A percentile compares a stretch with the other conserved stretches of the same genome.
Evolutionary conservation across 2,329 filamentous ascomycete genomes (phyloP).

Genomic region (Graphium sp.): DNA sequence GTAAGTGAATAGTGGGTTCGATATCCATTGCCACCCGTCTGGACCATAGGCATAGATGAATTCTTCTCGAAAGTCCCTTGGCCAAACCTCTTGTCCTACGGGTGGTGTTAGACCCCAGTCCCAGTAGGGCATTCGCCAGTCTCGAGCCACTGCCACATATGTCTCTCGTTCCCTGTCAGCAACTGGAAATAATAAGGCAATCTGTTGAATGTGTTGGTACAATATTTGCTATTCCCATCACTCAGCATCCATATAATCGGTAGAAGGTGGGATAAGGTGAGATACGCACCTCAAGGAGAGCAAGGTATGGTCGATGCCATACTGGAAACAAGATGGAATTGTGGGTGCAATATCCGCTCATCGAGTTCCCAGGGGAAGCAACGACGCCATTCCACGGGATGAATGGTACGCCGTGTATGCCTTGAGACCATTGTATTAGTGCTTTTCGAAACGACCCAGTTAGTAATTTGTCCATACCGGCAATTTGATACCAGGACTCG

Average conservation of each 20-base stretch:
- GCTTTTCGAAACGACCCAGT: background rate
- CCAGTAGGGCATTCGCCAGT: slow-evolving; percentile 41
- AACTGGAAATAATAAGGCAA: slow-evolving; percentile 31
- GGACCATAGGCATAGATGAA: slow-evolving; percentile 37
- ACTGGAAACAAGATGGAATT: slow-evolving; percentile 58
- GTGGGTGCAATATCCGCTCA: slow-evolving; percentile 62
- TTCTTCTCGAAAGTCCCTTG: slow-evolving; percentile 22
- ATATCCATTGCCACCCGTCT: slow-evolving; percentile 33
- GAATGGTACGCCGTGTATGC: slow-evolving; percentile 65
- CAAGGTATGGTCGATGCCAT: slow-evolving; percentile 74
- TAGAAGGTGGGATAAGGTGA: background rate
- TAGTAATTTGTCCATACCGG: slow-evolving; percentile 32
- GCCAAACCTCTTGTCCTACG: slow-evolving; percentile 26
- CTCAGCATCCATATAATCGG: background rate
- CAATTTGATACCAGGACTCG: slow-evolving; percentile 64
- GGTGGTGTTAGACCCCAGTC: slow-evolving; percentile 37
- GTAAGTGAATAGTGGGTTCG: slow-evolving; percentile 46
- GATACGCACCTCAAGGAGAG: slow-evolving; percentile 33
- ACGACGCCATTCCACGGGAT: slow-evolving; percentile 33
- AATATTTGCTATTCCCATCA: slow-evolving; percentile 5
- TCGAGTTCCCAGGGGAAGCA: slow-evolving; percentile 17
- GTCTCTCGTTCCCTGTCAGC: slow-evolving; percentile 22
- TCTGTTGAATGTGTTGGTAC: slow-evolving; percentile 10
- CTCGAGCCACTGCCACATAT: slow-evolving; percentile 31
- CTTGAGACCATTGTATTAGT: too few species aligned